These are phyloP conservation scores for Cryptosporidium parvum DNA, from an alignment of 169 alveolate species.

Conservation along the genomic window DNA sequence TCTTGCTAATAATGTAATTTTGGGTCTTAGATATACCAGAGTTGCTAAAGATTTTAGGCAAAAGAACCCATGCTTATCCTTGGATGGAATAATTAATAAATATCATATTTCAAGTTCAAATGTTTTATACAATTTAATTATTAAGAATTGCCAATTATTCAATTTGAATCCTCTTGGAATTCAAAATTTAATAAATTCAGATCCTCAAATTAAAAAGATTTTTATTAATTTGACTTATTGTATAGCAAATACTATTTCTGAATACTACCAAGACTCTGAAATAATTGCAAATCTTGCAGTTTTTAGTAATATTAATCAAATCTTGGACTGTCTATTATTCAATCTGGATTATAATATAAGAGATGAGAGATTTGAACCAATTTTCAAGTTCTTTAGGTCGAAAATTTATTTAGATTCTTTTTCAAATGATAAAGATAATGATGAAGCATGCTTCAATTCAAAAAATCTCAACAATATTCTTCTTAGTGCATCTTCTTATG, in stretches of 20 bases:
- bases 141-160: constrained; percentile 27
- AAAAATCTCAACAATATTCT: neutral
- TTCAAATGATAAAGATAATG: neutral
- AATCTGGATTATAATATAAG: neutral
- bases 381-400: neutral
- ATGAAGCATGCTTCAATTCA: neutral
- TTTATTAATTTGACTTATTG: constrained; percentile 5
- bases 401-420: neutral
- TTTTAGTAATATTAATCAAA: constrained; percentile 2
- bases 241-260: neutral
- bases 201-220: neutral
- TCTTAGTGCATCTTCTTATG: neutral
- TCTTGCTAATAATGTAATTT: neutral
- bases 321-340: neutral
- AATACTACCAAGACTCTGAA: constrained; percentile 21
- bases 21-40: constrained; percentile 38
- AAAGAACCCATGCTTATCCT: neutral
- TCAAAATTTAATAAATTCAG: neutral
- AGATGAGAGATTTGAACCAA: neutral
- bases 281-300: neutral
- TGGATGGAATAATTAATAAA: neutral
- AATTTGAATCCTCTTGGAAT: neutral
- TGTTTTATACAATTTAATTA: neutral
- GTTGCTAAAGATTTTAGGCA: constrained; percentile 14
- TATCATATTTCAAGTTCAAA: constrained; percentile 9